Evolutionary conservation across 2,329 filamentous ascomycete species (phyloP).

Genomic region (Dactylonectria estremocensis): DNA sequence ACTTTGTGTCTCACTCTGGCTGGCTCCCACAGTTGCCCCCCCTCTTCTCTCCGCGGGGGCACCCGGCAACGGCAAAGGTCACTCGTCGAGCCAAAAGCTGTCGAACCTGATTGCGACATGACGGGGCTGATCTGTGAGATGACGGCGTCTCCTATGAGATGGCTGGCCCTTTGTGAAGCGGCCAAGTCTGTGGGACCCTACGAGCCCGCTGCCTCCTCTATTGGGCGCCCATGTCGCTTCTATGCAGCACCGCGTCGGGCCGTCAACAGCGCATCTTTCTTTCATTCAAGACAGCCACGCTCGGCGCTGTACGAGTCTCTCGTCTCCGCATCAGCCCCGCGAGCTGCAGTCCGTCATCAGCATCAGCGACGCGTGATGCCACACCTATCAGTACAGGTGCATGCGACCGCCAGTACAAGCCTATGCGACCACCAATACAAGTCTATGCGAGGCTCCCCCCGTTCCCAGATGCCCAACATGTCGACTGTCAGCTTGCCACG

Average conservation of each 20-base stretch:
- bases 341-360: no score
- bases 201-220: conserved; percentile 8
- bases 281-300: conserved; percentile 10
- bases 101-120: no score
- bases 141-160: no score
- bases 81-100: neutral
- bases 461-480: conserved; percentile 4
- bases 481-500: neutral
- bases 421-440: conserved; percentile 22
- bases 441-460: conserved; percentile 6
- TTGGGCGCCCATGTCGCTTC: conserved; percentile 15
- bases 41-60: conserved; percentile 17
- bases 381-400: neutral
- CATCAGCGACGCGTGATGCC: no score
- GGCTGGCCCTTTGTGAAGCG: neutral
- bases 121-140: neutral
- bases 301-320: neutral
- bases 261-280: conserved; percentile 22
- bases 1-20: conserved; percentile 32
- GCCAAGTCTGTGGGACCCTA: conserved; percentile 17
- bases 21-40: conserved; percentile 17
- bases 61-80: neutral
- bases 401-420: conserved; percentile 39
- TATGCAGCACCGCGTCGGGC: conserved; percentile 26
- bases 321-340: no score